Conservation (phyloP, 2,329 filamentous ascomycete genomes). For the Cytospora paraplurivora region DNA sequence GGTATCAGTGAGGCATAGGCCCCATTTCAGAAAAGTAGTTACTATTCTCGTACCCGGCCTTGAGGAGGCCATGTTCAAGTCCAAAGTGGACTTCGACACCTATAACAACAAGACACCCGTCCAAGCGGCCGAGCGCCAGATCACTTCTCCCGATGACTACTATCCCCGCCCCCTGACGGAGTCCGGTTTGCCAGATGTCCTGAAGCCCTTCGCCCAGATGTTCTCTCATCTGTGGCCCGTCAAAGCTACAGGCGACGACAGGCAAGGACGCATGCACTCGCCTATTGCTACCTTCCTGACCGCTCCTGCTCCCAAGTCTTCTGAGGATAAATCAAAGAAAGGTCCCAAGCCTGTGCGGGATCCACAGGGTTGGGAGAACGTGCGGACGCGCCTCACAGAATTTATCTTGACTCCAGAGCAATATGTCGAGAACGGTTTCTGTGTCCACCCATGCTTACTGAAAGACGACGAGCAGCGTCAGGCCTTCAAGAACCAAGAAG, state of each 20-base stretch:
- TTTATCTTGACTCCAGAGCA: conserved; percentile 75
- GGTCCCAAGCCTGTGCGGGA: conserved; percentile 60
- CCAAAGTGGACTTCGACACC: conserved; percentile 51
- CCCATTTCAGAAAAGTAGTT: conserved; percentile 76
- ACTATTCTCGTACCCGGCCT: conserved; percentile 90
- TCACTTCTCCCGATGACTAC: conserved; percentile 60
- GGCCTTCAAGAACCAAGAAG: conserved; percentile 59
- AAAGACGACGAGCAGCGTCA: conserved; percentile 56
- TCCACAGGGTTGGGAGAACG: conserved; percentile 68
- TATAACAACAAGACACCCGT: conserved; percentile 43
- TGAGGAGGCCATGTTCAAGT: conserved; percentile 86
- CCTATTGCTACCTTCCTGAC: conserved; percentile 83
- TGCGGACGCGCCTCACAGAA: conserved; percentile 78
- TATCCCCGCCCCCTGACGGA: conserved; percentile 57
- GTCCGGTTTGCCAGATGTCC: conserved; percentile 52
- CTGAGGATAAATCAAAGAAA: conserved; percentile 65
- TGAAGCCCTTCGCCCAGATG: conserved; percentile 74
- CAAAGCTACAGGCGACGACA: conserved; percentile 82
- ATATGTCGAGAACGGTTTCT: conserved; percentile 79
- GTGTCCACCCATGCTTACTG: conserved; percentile 78
- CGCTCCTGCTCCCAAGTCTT: conserved; percentile 68
- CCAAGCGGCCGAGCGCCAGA: conserved; percentile 39
- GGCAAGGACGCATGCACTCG: conserved; percentile 78
- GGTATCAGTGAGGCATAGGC: conserved; percentile 63
- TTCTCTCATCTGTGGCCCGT: conserved; percentile 91